A percentile compares a stretch with the other conserved stretches of the same genome.
These are phyloP conservation scores for Cyberlindnera suaveolens DNA, from an alignment of 805 yeast species.

Conservation along the genomic window DNA sequence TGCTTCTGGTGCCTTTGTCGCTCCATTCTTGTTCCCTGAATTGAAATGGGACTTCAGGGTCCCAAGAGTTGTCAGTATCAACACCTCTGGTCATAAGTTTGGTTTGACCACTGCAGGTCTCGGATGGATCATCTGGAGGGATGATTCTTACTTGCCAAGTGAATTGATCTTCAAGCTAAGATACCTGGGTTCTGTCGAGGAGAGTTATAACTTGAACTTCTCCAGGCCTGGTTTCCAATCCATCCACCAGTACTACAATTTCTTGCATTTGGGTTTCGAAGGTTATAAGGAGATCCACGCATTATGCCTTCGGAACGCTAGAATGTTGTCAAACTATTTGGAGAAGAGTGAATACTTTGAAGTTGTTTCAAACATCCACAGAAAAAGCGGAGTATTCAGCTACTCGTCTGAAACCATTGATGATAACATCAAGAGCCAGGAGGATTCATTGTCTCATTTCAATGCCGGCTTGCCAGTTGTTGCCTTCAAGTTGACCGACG, in stretches of 20 bases:
- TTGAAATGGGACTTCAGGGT: slow-evolving; percentile 79
- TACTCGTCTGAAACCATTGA: slow-evolving; percentile 15
- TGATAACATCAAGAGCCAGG: slow-evolving; percentile 24
- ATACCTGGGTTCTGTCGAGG: slow-evolving; percentile 85
- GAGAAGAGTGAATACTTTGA: slow-evolving; percentile 64
- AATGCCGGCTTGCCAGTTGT: slow-evolving; percentile 86
- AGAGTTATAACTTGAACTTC: slow-evolving; percentile 79
- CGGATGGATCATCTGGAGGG: slow-evolving; percentile 89
- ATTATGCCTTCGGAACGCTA: slow-evolving; percentile 63
- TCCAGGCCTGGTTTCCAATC: slow-evolving; percentile 93
- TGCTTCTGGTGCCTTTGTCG: slow-evolving; percentile 86
- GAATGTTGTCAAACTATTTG: slow-evolving; percentile 53
- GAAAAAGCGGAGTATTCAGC: slow-evolving; percentile 36
- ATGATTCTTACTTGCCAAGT: slow-evolving; percentile 55
- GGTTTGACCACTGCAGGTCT: slow-evolving; percentile 88
- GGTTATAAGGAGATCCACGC: slow-evolving; percentile 67
- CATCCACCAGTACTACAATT: slow-evolving; percentile 79
- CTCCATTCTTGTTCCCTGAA: slow-evolving; percentile 76
- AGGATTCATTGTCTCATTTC: slow-evolving; percentile 38
- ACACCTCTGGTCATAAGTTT: slow-evolving; percentile 89
- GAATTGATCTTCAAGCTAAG: slow-evolving; percentile 70
- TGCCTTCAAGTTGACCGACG: slow-evolving; percentile 67
- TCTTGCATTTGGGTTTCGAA: slow-evolving; percentile 59
- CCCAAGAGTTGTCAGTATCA: slow-evolving; percentile 75
- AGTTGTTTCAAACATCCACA: slow-evolving; percentile 73